phyloP scores from a whole-genome alignment of 257 asterid species.

The Fraxinus excelsior region DNA sequence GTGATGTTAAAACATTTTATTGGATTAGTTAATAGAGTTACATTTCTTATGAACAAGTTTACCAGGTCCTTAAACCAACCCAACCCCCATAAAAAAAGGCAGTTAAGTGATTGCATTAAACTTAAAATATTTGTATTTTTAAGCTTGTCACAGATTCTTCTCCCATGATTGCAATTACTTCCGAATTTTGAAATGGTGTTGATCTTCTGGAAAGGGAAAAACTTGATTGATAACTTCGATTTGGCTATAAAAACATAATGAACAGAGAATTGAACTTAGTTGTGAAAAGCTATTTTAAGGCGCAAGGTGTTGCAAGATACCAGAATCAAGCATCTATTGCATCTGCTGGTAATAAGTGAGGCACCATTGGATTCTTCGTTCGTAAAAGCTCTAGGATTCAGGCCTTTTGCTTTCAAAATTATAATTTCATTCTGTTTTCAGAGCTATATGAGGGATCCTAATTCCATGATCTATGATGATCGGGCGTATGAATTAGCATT shows the following conservation, averaged over 20 bases:
- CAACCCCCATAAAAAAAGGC: too few relatives aligned
- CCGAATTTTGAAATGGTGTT: too few relatives aligned
- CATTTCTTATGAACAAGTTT: too few relatives aligned
- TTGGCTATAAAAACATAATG: background rate
- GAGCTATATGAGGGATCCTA: background rate
- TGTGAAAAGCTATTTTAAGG: background rate
- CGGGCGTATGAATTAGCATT: too few relatives aligned
- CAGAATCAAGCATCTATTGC: background rate
- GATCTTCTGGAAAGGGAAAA: background rate
- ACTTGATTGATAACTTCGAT: background rate
- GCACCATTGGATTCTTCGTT: background rate
- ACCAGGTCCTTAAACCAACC: background rate
- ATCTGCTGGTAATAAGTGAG: background rate
- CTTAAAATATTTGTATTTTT: too few relatives aligned
- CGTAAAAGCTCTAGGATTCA: background rate
- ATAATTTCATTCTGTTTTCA: background rate
- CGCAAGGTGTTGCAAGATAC: background rate
- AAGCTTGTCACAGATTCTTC: too few relatives aligned
- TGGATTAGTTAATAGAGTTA: background rate
- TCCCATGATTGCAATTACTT: too few relatives aligned
- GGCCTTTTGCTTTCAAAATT: background rate
- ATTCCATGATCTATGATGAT: background rate
- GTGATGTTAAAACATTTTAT: background rate
- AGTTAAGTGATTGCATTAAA: too few relatives aligned
- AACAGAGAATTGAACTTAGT: background rate